Conservation (phyloP, 208 protist genomes). For the Crithidia expoeki region DNA sequence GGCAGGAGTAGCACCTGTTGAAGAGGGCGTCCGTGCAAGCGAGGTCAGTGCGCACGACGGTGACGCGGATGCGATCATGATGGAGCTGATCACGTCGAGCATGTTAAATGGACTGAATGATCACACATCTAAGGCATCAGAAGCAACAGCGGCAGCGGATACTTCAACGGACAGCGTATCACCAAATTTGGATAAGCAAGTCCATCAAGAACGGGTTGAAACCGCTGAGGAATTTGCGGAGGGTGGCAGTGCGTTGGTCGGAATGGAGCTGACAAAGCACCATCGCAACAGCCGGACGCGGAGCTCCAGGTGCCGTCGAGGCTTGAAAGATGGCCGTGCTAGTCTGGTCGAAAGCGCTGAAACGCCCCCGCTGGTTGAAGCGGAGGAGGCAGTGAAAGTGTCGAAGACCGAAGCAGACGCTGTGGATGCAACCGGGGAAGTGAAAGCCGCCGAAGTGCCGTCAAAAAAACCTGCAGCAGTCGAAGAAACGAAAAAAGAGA, state of each 20-base stretch:
- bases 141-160: not conserved
- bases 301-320: slow-evolving; percentile 4
- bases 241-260: not conserved
- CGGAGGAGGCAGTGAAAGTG: not conserved
- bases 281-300: slow-evolving; percentile 8
- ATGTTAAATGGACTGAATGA: not conserved
- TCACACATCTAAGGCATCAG: not conserved
- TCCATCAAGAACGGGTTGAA: not conserved
- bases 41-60: not conserved
- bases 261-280: not conserved
- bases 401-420: no score
- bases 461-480: no score
- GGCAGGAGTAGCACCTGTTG: not conserved
- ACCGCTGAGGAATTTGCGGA: not conserved
- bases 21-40: no score
- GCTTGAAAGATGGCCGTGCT: not conserved
- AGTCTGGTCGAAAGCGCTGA: not conserved
- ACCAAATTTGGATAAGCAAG: no score
- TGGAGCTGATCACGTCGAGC: slow-evolving; percentile 1
- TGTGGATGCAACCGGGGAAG: no score
- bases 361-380: not conserved
- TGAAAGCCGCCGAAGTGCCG: no score
- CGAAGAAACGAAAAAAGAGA: not conserved
- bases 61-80: slow-evolving; percentile 2
- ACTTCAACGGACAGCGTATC: no score